A percentile compares a stretch with the other conserved stretches of the same genome.
These are phyloP conservation scores for Fusarium circinatum DNA, from an alignment of 2,329 filamentous ascomycete species.

Conservation along the genomic window DNA sequence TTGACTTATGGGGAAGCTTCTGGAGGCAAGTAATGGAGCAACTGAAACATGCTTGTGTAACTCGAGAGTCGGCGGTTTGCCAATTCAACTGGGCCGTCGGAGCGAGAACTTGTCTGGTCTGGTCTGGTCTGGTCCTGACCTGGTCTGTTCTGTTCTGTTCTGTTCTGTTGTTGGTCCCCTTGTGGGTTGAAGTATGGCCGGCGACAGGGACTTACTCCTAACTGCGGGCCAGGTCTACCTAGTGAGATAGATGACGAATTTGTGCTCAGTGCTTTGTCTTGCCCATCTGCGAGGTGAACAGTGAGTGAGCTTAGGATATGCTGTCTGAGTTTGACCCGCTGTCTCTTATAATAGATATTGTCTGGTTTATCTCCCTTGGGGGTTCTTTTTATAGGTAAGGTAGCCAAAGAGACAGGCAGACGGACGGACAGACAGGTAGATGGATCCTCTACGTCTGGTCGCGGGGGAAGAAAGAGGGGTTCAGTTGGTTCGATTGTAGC, in stretches of 20 bases:
- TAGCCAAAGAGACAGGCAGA: neutral
- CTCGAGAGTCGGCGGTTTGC: conserved; percentile 45
- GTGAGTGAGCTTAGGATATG: neutral
- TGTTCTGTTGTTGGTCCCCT: neutral
- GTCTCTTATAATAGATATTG: conserved; percentile 19
- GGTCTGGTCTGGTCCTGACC: neutral
- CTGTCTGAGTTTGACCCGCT: conserved; percentile 17
- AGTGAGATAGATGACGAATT: conserved; percentile 20
- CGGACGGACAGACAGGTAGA: neutral
- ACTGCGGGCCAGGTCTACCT: neutral
- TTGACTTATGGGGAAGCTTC: conserved; percentile 41
- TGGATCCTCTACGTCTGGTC: neutral
- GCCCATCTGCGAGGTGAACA: conserved; percentile 2
- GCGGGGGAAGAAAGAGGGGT: conserved; percentile 4
- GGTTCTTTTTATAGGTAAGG: neutral
- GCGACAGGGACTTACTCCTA: conserved; percentile 15
- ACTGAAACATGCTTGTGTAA: conserved; percentile 53
- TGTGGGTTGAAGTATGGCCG: conserved; percentile 1
- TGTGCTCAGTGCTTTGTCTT: conserved; percentile 38
- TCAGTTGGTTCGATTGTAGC: neutral
- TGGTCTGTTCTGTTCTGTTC: neutral
- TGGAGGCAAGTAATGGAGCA: conserved; percentile 35
- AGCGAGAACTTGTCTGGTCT: conserved; percentile 23
- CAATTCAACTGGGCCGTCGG: conserved; percentile 41
- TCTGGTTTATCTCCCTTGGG: neutral